Conservation (phyloP, 2,329 filamentous ascomycete species). For the Aspergillus neoniger region DNA sequence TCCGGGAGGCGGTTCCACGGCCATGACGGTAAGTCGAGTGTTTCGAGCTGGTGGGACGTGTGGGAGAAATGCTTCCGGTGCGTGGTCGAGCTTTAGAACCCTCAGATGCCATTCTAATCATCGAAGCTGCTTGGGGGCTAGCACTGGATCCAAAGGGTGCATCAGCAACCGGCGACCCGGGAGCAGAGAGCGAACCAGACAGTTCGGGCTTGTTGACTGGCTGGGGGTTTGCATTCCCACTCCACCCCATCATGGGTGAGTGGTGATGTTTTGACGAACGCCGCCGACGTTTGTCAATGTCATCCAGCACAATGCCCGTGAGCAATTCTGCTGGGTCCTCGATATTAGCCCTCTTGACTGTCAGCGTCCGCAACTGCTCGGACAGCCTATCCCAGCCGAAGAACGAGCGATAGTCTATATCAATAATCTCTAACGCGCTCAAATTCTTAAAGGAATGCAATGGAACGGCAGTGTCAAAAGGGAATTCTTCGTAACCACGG, state of each 20-base stretch:
- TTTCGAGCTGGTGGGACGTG: constrained; percentile 73
- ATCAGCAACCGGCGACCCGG: constrained; percentile 61
- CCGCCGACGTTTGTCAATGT: constrained; percentile 88
- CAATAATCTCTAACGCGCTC: constrained; percentile 88
- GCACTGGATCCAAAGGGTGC: constrained; percentile 50
- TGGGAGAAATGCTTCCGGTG: constrained; percentile 79
- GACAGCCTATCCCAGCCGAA: constrained; percentile 95
- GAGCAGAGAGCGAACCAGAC: constrained; percentile 67
- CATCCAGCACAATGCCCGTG: constrained; percentile 90
- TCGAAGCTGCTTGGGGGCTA: constrained; percentile 50
- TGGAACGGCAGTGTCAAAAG: constrained; percentile 94
- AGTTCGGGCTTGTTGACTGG: constrained; percentile 65
- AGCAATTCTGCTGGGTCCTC: constrained; percentile 89
- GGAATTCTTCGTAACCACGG: constrained; percentile 93
- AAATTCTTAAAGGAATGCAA: constrained; percentile 98
- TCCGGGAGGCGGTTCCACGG: constrained; percentile 68
- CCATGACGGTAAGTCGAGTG: constrained; percentile 66
- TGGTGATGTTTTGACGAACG: constrained; percentile 83
- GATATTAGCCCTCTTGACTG: constrained; percentile 80
- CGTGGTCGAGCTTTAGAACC: constrained; percentile 38
- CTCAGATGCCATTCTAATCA: constrained; percentile 62
- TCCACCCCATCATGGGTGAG: constrained; percentile 74
- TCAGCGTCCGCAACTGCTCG: constrained; percentile 87
- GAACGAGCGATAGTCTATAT: constrained; percentile 95
- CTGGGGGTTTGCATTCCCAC: constrained; percentile 58